phyloP scores from a whole-genome alignment of 257 asterid genomes.

The Lithospermum erythrorhizon region DNA sequence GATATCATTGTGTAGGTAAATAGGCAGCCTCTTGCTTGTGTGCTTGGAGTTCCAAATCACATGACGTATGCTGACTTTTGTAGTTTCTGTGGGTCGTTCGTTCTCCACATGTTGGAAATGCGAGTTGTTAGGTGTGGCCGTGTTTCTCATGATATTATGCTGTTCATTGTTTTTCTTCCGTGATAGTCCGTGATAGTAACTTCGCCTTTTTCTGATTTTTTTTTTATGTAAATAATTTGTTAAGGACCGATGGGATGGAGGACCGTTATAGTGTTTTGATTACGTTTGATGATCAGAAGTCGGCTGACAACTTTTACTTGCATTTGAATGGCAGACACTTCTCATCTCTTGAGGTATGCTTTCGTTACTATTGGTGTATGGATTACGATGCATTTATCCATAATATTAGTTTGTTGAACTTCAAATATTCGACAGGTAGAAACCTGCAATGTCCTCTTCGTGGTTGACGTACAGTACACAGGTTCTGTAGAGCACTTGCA shows the following conservation, averaged over 20 bases:
- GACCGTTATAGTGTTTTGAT: conserved; percentile 75
- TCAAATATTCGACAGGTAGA: conserved; percentile 44
- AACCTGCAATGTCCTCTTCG: conserved; percentile 56
- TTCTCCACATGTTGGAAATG: conserved; percentile 81
- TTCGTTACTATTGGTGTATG: conserved; percentile 3
- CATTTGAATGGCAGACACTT: conserved; percentile 62
- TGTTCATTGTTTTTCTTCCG: neutral
- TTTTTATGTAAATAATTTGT: conserved; percentile 7
- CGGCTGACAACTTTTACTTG: conserved; percentile 68
- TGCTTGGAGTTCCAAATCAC: conserved; percentile 89
- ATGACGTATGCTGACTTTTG: conserved; percentile 94
- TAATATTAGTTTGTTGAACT: conserved; percentile 9
- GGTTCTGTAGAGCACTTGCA: conserved; percentile 82
- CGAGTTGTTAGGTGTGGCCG: conserved; percentile 74
- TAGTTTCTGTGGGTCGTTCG: conserved; percentile 86
- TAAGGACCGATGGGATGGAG: conserved; percentile 76
- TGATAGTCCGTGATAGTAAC: neutral
- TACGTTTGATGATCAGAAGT: conserved; percentile 58
- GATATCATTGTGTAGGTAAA: conserved; percentile 41
- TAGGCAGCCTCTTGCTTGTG: conserved; percentile 78
- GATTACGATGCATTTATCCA: conserved; percentile 3
- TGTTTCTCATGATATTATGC: conserved; percentile 4
- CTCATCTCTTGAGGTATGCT: conserved; percentile 78
- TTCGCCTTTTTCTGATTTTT: neutral
- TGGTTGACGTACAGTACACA: conserved; percentile 71